A percentile compares a stretch with the other conserved stretches of the same genome.
Conservation (phyloP, 1,139 yeast species). For the Magnusiomyces paraingens region DNA sequence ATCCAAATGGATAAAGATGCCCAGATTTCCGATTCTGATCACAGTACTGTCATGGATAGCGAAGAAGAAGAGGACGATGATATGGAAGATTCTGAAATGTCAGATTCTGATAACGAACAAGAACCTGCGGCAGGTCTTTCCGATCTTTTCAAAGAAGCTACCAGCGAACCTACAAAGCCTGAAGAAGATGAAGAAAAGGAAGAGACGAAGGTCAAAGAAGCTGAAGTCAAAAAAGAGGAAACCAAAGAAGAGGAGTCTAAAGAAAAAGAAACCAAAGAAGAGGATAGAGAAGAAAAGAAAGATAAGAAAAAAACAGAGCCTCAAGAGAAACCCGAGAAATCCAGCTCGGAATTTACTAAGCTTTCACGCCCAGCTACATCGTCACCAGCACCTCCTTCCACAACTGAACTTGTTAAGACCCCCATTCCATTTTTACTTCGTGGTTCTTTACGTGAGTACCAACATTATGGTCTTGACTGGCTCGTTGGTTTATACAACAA, state of each 20-base stretch:
- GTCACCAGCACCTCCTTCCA: conserved; percentile 8
- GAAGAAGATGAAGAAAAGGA: conserved; percentile 14
- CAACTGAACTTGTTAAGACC: conserved; percentile 13
- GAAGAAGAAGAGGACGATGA: conserved; percentile 17
- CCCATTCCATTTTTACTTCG: conserved; percentile 46
- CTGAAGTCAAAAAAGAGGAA: background rate
- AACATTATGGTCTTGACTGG: conserved; percentile 96
- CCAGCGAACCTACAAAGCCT: conserved; percentile 3
- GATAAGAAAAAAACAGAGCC: too few species aligned
- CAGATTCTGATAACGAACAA: conserved; percentile 11
- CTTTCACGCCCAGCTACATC: conserved; percentile 17
- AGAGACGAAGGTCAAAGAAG: background rate
- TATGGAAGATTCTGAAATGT: conserved; percentile 11
- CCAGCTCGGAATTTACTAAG: background rate
- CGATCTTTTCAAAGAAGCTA: conserved; percentile 16
- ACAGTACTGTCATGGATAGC: conserved; percentile 23
- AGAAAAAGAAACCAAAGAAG: background rate
- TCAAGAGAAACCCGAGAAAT: background rate
- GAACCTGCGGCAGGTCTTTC: conserved; percentile 23
- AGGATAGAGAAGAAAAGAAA: background rate
- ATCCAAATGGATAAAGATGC: background rate
- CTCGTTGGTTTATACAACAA: conserved; percentile 88
- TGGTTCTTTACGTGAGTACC: conserved; percentile 85
- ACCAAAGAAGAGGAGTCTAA: background rate
- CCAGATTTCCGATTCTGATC: conserved; percentile 14